These are phyloP conservation scores for Trametes sanguinea DNA, from an alignment of 768 basidiomycete genomes.

Conservation along the genomic window DNA sequence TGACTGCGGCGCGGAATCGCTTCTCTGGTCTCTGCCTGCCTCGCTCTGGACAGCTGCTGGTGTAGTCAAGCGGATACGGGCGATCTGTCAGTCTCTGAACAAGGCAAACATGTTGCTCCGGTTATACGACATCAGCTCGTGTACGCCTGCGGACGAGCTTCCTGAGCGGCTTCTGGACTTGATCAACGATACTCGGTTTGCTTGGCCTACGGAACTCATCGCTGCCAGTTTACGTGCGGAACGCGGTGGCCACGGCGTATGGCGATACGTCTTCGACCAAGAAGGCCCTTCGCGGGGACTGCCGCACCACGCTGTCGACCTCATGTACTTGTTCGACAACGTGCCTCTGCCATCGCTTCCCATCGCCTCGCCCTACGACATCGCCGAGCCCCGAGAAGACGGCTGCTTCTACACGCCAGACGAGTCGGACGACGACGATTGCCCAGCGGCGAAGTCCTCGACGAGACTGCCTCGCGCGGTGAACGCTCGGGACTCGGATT, in stretches of 20 bases:
- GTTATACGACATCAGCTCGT: constrained; percentile 68
- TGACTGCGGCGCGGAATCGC: constrained; percentile 65
- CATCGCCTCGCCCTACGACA: constrained; percentile 20
- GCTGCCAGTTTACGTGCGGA: constrained; percentile 51
- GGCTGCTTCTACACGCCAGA: constrained; percentile 39
- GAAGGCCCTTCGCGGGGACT: constrained; percentile 65
- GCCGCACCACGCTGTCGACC: constrained; percentile 71
- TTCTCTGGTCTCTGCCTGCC: constrained; percentile 60
- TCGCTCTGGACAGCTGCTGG: constrained; percentile 64
- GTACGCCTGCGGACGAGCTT: constrained; percentile 67
- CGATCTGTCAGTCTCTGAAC: constrained; percentile 68
- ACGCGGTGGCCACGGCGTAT: constrained; percentile 62
- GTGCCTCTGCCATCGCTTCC: constrained; percentile 51
- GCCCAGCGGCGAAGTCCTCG: not conserved
- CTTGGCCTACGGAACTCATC: constrained; percentile 75
- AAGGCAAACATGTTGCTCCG: constrained; percentile 64
- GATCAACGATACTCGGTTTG: constrained; percentile 71
- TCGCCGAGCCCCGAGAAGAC: constrained; percentile 20
- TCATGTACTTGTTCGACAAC: constrained; percentile 80
- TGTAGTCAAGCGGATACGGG: constrained; percentile 68
- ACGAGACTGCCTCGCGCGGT: not conserved
- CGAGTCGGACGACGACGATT: constrained; percentile 28
- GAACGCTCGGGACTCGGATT: constrained; percentile 26
- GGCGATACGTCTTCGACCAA: constrained; percentile 83
- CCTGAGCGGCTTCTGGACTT: constrained; percentile 70